Evolutionary conservation across 2,329 filamentous ascomycete species (phyloP).

Genomic region (Ascochyta koolunga): DNA sequence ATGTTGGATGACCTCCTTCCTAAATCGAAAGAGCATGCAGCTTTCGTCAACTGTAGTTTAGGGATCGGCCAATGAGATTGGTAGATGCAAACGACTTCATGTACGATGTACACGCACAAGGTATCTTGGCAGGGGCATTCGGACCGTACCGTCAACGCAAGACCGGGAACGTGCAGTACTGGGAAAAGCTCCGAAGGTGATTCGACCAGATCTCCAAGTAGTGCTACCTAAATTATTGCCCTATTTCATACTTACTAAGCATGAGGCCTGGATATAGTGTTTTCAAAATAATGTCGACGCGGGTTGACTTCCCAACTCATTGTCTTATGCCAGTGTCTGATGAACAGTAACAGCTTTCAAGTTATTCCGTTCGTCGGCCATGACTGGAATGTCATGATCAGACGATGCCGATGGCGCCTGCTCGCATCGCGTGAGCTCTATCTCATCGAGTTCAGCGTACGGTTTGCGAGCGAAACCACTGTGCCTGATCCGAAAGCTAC

Average conservation of each 20-base stretch:
- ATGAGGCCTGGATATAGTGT: no score
- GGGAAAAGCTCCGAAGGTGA: neutral
- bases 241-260: no score
- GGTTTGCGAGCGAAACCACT: conserved; percentile 14
- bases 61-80: neutral
- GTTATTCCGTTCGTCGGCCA: conserved; percentile 14
- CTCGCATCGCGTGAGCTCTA: conserved; percentile 27
- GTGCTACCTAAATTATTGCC: no score
- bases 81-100: neutral
- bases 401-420: conserved; percentile 7
- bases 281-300: no score
- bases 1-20: neutral
- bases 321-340: neutral
- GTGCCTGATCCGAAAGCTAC: conserved; percentile 15
- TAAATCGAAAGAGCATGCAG: neutral
- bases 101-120: neutral
- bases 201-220: no score
- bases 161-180: neutral
- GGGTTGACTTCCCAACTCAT: no score
- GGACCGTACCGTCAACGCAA: neutral
- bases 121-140: neutral
- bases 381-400: conserved; percentile 6
- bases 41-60: no score
- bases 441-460: conserved; percentile 29
- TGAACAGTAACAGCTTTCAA: conserved; percentile 23